Conservation (phyloP, 306 rosid genomes). For the Oemleria cerasiformis region DNA sequence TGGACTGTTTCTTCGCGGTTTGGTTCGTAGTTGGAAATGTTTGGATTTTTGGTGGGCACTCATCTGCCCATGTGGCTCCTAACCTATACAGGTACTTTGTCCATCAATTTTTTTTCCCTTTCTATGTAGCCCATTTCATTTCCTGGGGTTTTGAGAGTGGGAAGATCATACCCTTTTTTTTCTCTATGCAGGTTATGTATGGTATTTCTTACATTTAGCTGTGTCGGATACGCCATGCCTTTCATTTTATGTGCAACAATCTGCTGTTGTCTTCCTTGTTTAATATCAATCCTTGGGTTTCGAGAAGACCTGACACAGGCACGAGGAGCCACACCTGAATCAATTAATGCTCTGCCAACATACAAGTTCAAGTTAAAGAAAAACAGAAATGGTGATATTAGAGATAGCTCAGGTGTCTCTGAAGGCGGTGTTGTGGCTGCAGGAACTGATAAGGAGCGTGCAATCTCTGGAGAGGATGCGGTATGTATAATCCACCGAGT, state of each 20-base stretch:
- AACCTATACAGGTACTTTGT: conserved; percentile 77
- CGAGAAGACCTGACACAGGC: conserved; percentile 80
- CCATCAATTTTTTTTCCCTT: conserved; percentile 13
- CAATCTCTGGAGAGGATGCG: conserved; percentile 91
- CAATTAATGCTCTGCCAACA: conserved; percentile 79
- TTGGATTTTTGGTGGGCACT: conserved; percentile 94
- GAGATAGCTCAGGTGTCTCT: conserved; percentile 39
- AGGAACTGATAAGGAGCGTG: conserved; percentile 87
- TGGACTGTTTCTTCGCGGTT: conserved; percentile 96
- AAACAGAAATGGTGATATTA: conserved; percentile 50
- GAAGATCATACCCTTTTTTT: conserved; percentile 16
- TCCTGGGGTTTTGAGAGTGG: conserved; percentile 11
- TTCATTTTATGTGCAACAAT: conserved; percentile 96
- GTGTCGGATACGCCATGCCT: conserved; percentile 98
- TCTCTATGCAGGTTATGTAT: conserved; percentile 80
- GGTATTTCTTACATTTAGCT: conserved; percentile 91
- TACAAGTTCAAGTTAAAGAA: conserved; percentile 89
- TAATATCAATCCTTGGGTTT: conserved; percentile 91
- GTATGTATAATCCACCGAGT: conserved; percentile 39
- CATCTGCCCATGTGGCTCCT: conserved; percentile 72
- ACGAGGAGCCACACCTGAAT: conserved; percentile 88
- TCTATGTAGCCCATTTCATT: neutral
- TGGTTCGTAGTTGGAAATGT: conserved; percentile 99
- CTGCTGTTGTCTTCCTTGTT: conserved; percentile 97
- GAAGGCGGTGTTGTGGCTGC: conserved; percentile 90